Evolutionary conservation across 768 basidiomycete species (phyloP), one percentile per base, ranked within the genome.

Genomic region (Rhizopogon salebrosus): DNA sequence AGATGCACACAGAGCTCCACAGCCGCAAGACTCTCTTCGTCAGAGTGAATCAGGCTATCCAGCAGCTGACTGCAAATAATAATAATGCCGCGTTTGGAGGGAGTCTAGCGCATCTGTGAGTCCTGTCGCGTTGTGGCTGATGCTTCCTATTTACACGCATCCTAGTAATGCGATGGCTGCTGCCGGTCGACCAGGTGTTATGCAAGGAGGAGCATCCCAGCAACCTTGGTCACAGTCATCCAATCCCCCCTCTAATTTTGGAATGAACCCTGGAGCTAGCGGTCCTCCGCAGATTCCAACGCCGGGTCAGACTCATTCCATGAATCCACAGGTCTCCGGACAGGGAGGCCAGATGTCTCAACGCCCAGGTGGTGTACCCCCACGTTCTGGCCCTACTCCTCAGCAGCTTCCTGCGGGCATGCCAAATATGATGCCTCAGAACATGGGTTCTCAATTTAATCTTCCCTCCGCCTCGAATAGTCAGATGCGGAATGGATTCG

Each of bases 321-420:
- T 58, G 36, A 61, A 55, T 51, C 63, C 67, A 22, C 75, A 71
- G 40, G 58, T 67, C 29, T 65, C 73, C 34, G 54, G 64, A 6
- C 70, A 67, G 48, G 52, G 68, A 6, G 56, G 65, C 14, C 70
- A 65, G 26, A 60, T 70, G 49, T 61, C 41, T 24, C 45, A 46
- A 23, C 58, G 71, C 3, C 62, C 63, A 23, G 59, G 60, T 52
- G 54, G 56, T 41, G 62, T 71, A 22, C 74, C 74, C 14, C 67
- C 73, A 20, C 74, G 76, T 26, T 64, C 73, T 10, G 70, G 62
- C 9, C 64, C 69, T 7, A 72, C 73, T 7, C 70, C 73, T 14
- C 71, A 73, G 22, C 77, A 71, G 49, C 61, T 70, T 29, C 39
- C 62, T 24, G 57, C 58, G 24, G 57, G 63, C 20, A 63, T 69